Percentiles rank a stretch among this genome's conserved stretches.
Evolutionary conservation across 2,329 filamentous ascomycete species (phyloP).

Genomic region (Neoscytalidium dimidiatum): DNA sequence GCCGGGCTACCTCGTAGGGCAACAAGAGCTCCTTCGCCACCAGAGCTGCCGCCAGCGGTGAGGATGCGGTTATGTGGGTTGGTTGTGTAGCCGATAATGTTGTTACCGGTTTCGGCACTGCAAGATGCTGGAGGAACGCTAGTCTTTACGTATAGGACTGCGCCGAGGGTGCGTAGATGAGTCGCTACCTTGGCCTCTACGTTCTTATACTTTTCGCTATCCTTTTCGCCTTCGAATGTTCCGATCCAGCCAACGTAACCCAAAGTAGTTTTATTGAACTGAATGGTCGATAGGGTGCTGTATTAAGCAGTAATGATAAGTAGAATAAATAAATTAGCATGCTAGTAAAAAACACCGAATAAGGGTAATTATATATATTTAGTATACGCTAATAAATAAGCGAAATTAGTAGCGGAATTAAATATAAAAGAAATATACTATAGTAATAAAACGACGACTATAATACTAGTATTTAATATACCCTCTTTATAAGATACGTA

Average conservation of each 20-base stretch:
- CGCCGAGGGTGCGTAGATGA: constrained; percentile 53
- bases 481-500: too few relatives aligned
- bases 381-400: too few relatives aligned
- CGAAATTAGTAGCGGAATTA: too few relatives aligned
- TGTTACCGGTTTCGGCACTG: constrained; percentile 61
- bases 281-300: too few relatives aligned
- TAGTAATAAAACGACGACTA: too few relatives aligned
- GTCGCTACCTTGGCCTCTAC: constrained; percentile 59
- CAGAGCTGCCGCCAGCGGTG: constrained; percentile 59
- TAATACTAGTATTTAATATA: too few relatives aligned
- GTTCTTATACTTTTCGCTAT: constrained; percentile 52
- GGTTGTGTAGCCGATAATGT: constrained; percentile 60
- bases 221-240: constrained; percentile 58
- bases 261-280: constrained; percentile 54
- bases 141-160: constrained; percentile 58
- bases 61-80: constrained; percentile 60
- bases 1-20: constrained; percentile 55
- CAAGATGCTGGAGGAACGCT: constrained; percentile 58
- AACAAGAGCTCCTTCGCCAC: constrained; percentile 60
- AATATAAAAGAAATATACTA: too few relatives aligned
- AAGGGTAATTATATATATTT: too few relatives aligned
- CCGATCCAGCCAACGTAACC: constrained; percentile 68
- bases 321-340: too few relatives aligned
- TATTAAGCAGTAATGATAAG: too few relatives aligned
- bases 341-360: too few relatives aligned